phyloP scores from a whole-genome alignment of 2,329 filamentous ascomycete genomes.

The Thelonectria olida region DNA sequence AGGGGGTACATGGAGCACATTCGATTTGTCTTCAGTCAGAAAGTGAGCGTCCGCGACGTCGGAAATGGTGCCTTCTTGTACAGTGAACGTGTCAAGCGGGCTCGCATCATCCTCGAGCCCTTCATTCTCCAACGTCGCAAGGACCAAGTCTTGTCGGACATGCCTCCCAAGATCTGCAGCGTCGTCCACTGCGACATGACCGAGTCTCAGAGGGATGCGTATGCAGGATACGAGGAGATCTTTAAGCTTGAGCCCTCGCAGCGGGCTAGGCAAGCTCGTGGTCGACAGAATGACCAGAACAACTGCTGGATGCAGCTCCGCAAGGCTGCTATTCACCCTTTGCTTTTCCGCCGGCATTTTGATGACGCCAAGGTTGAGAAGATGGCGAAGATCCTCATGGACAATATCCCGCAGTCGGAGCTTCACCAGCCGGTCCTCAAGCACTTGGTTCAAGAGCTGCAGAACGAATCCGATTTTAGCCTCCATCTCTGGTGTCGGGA shows the following conservation, averaged over 20 bases:
- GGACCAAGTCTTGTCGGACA: conserved; percentile 84
- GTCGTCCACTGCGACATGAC: conserved; percentile 87
- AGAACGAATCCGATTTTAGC: conserved; percentile 69
- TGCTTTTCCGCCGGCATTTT: conserved; percentile 86
- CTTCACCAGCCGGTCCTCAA: conserved; percentile 61
- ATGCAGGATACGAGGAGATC: conserved; percentile 70
- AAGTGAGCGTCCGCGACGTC: conserved; percentile 82
- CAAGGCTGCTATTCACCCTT: conserved; percentile 90
- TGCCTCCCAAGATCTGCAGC: conserved; percentile 81
- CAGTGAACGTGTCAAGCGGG: conserved; percentile 84
- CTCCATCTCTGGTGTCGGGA: conserved; percentile 73
- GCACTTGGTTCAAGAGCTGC: conserved; percentile 65
- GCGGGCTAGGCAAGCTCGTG: conserved; percentile 58
- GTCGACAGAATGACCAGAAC: conserved; percentile 63
- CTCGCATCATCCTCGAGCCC: conserved; percentile 90
- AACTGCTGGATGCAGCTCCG: conserved; percentile 90
- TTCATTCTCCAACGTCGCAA: conserved; percentile 96
- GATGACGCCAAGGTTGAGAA: conserved; percentile 77
- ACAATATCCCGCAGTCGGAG: conserved; percentile 67
- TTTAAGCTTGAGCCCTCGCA: conserved; percentile 70
- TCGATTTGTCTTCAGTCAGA: conserved; percentile 90
- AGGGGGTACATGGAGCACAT: conserved; percentile 79
- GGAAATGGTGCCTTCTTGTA: conserved; percentile 86
- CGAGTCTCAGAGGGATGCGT: conserved; percentile 75
- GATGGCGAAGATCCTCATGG: conserved; percentile 81